phyloP scores from a whole-genome alignment of 2,329 filamentous ascomycete genomes.

The Trichothecium roseum region DNA sequence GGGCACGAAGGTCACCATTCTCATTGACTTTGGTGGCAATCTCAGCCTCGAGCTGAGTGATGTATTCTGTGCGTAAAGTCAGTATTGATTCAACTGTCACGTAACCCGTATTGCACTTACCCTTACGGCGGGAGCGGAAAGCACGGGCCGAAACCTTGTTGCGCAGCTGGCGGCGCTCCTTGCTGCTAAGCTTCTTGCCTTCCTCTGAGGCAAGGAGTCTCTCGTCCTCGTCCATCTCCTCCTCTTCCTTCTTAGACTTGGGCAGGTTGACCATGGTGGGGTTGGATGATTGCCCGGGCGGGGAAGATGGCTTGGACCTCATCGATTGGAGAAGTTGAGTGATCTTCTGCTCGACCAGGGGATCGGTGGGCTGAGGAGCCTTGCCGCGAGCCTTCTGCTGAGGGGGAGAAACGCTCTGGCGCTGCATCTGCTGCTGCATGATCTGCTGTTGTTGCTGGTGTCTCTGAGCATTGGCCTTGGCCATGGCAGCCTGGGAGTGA shows the following conservation, averaged over 20 bases:
- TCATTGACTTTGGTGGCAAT: slow-evolving; percentile 77
- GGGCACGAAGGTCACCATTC: slow-evolving; percentile 65
- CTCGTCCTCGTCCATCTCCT: slow-evolving; percentile 98
- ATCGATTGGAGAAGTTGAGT: slow-evolving; percentile 87
- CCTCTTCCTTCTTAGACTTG: slow-evolving; percentile 81
- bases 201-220: slow-evolving; percentile 88
- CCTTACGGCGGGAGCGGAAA: slow-evolving; percentile 96
- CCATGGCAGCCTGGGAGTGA: slow-evolving; percentile 79
- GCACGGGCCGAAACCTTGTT: slow-evolving; percentile 98
- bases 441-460: slow-evolving; percentile 54
- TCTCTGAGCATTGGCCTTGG: slow-evolving; percentile 61
- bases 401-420: slow-evolving; percentile 20
- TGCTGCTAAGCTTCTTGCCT: slow-evolving; percentile 98
- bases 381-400: slow-evolving; percentile 41
- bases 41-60: slow-evolving; percentile 84
- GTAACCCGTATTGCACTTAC: slow-evolving; percentile 41
- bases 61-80: slow-evolving; percentile 62
- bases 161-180: slow-evolving; percentile 90
- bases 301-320: slow-evolving; percentile 57
- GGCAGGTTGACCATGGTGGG: slow-evolving; percentile 57
- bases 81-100: slow-evolving; percentile 3
- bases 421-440: slow-evolving; percentile 36
- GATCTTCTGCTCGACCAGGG: slow-evolving; percentile 83
- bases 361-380: slow-evolving; percentile 46
- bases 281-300: slow-evolving; percentile 28